These are phyloP conservation scores for Cadophora sp. DNA, from an alignment of 2,329 filamentous ascomycete genomes.

Conservation along the genomic window DNA sequence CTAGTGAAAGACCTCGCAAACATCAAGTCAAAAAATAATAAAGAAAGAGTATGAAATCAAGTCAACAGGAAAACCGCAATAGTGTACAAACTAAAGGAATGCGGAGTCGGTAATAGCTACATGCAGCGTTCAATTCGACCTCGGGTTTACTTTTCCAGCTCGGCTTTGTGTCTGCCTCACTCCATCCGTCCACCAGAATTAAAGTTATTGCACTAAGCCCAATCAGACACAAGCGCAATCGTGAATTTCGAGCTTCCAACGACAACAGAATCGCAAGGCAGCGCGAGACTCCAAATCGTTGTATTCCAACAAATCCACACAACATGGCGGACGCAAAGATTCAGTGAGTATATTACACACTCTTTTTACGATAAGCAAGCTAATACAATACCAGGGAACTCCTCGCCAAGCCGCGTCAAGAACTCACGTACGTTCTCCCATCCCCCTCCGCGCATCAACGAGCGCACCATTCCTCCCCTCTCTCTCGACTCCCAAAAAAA, in stretches of 20 bases:
- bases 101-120: conserved; percentile 25
- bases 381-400: conserved; percentile 69
- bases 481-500: background rate
- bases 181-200: background rate
- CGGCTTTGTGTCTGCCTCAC: conserved; percentile 17
- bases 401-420: conserved; percentile 84
- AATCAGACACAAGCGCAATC: conserved; percentile 6
- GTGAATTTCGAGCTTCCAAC: conserved; percentile 16
- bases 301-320: conserved; percentile 37
- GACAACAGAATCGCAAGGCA: conserved; percentile 16
- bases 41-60: conserved; percentile 29
- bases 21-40: conserved; percentile 61
- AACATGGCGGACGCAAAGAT: conserved; percentile 75
- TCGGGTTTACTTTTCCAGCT: conserved; percentile 32
- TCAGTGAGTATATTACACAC: conserved; percentile 56
- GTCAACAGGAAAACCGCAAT: conserved; percentile 13
- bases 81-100: conserved; percentile 27
- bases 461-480: conserved; percentile 20
- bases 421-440: conserved; percentile 78
- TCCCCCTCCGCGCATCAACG: conserved; percentile 15
- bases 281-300: conserved; percentile 33
- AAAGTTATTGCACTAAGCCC: background rate
- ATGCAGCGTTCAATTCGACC: conserved; percentile 15
- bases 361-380: conserved; percentile 5
- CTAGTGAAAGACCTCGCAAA: conserved; percentile 60